Conservation (phyloP, 306 rosid genomes). For the Morella rubra region DNA sequence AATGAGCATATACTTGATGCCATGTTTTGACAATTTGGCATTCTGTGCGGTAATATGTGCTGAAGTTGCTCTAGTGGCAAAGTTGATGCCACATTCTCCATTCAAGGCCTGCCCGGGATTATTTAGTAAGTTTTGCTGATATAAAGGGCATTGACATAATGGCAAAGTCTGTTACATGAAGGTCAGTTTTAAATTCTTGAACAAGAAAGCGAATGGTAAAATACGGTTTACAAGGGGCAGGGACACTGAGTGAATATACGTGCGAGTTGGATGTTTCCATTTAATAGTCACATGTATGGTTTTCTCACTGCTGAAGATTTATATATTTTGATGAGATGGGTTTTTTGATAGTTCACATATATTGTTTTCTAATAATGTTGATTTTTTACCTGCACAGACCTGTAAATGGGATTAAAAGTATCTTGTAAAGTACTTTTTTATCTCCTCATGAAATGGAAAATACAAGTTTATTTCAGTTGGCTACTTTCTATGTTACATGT, state of each 20-base stretch:
- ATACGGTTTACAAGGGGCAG: neutral
- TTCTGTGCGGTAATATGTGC: conserved; percentile 28
- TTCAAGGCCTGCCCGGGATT: conserved; percentile 18
- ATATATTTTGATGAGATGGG: too few relatives aligned
- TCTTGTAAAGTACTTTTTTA: too few relatives aligned
- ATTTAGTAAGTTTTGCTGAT: conserved; percentile 21
- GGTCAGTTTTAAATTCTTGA: conserved; percentile 29
- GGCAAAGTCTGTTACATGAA: conserved; percentile 23
- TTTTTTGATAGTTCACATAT: neutral
- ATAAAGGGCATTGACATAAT: neutral
- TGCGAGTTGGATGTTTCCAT: too few relatives aligned
- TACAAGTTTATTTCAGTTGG: neutral
- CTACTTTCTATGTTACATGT: neutral
- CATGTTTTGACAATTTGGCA: conserved; percentile 9
- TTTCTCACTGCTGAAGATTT: too few relatives aligned
- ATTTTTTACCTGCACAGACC: neutral
- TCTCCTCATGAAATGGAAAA: neutral
- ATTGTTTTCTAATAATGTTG: neutral
- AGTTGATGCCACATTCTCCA: conserved; percentile 12
- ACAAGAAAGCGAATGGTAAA: neutral
- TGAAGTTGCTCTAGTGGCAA: conserved; percentile 35
- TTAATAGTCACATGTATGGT: too few relatives aligned
- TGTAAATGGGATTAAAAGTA: too few relatives aligned
- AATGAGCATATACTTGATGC: neutral
- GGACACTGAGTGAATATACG: too few relatives aligned